These are phyloP conservation scores for Triticum monococcum DNA, from an alignment of 176 grass and related monocot species.

Conservation along the genomic window DNA sequence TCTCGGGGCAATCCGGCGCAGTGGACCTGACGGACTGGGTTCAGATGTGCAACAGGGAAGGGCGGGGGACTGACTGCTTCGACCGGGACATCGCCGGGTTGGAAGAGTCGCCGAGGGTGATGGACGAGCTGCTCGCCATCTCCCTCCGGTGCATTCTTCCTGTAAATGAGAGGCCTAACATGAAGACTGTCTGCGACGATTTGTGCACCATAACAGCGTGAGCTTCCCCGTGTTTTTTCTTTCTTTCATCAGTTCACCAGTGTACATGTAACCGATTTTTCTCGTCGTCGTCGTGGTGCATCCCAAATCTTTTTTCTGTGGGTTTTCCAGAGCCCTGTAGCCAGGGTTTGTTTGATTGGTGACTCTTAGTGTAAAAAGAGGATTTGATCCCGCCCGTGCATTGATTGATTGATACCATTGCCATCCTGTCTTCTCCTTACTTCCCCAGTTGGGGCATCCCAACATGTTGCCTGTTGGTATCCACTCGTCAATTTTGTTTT, in stretches of 20 bases:
- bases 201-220: constrained; percentile 89
- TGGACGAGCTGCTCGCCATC: constrained; percentile 83
- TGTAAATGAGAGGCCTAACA: constrained; percentile 98
- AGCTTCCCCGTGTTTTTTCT: constrained; percentile 21
- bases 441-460: too few species aligned
- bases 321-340: constrained; percentile 77
- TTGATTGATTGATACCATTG: constrained; percentile 59
- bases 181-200: constrained; percentile 81
- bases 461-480: too few species aligned
- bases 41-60: constrained; percentile 95
- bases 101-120: constrained; percentile 83
- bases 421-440: neutral
- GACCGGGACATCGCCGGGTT: constrained; percentile 87
- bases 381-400: constrained; percentile 69
- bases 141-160: constrained; percentile 90
- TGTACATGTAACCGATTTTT: constrained; percentile 84
- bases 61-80: constrained; percentile 89
- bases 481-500: neutral
- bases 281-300: neutral
- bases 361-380: constrained; percentile 93
- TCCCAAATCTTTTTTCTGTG: constrained; percentile 58
- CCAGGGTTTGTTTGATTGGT: constrained; percentile 57
- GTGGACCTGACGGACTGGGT: constrained; percentile 99
- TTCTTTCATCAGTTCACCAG: neutral
- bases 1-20: constrained; percentile 81